Percentiles rank a stretch among this genome's conserved stretches.
Evolutionary conservation across 345 rosid genomes (phyloP).

Genomic region (Limnanthes douglasii): DNA sequence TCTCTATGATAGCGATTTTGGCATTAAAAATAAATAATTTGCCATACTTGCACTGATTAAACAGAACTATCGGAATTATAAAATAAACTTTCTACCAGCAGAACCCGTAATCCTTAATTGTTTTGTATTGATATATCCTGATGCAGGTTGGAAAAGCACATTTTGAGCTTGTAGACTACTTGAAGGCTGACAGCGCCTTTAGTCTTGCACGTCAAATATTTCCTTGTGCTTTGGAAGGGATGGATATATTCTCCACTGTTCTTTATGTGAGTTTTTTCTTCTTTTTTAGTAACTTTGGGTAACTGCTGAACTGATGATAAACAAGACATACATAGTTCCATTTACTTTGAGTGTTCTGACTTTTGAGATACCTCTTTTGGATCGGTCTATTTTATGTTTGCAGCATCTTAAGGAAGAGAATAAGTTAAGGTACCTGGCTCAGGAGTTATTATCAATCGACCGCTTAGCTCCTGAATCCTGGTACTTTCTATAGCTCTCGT

Average conservation of each 20-base stretch:
- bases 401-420: slow-evolving; percentile 92
- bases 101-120: not conserved
- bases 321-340: too few species aligned
- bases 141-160: slow-evolving; percentile 53
- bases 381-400: slow-evolving; percentile 7
- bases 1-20: too few species aligned
- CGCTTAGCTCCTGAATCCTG: slow-evolving; percentile 93
- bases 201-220: slow-evolving; percentile 35
- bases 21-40: slow-evolving; percentile 2
- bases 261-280: slow-evolving; percentile 39
- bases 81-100: not conserved
- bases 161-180: slow-evolving; percentile 44
- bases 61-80: slow-evolving; percentile 7
- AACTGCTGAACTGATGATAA: too few species aligned
- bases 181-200: slow-evolving; percentile 37
- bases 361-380: slow-evolving; percentile 2
- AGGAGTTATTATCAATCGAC: slow-evolving; percentile 56
- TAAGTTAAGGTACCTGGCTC: slow-evolving; percentile 80
- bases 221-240: slow-evolving; percentile 41
- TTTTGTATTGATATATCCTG: not conserved
- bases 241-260: slow-evolving; percentile 52
- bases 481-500: too few species aligned
- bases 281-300: not conserved
- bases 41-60: not conserved
- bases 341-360: too few species aligned